phyloP scores from a whole-genome alignment of 2,329 filamentous ascomycete species.

The Alternaria ventricosa region DNA sequence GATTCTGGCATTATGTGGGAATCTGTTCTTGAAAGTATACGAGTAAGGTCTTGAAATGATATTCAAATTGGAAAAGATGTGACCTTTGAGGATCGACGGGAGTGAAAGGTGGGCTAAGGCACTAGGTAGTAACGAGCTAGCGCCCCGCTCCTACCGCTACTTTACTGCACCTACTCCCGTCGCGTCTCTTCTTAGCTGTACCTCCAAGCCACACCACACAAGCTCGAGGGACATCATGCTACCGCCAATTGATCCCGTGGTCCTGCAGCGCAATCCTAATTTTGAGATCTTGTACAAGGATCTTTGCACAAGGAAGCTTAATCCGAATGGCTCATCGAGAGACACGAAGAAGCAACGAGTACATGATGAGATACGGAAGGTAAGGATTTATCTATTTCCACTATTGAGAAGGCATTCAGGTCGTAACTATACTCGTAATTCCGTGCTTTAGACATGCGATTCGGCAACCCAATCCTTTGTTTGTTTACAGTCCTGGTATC shows the following conservation, averaged over 20 bases:
- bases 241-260: conserved; percentile 48
- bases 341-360: conserved; percentile 52
- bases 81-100: background rate
- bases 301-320: conserved; percentile 51
- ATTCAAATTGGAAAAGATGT: background rate
- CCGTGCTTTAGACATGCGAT: background rate
- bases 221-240: conserved; percentile 40
- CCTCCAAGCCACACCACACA: background rate
- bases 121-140: conserved; percentile 4
- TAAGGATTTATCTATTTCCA: conserved; percentile 23
- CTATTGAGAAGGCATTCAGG: background rate
- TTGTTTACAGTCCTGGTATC: background rate
- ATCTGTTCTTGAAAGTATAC: background rate
- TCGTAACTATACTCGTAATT: background rate
- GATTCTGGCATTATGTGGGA: background rate
- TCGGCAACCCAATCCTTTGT: background rate
- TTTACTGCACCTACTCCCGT: background rate
- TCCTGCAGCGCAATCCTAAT: conserved; percentile 50
- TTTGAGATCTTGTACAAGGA: conserved; percentile 56
- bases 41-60: no score
- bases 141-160: conserved; percentile 1
- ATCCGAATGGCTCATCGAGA: conserved; percentile 53
- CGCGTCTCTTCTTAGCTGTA: background rate
- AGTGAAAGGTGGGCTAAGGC: conserved; percentile 6
- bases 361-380: conserved; percentile 49